phyloP scores from a whole-genome alignment of 1,284 basidiomycete species.

The Naganishia liquefaciens region DNA sequence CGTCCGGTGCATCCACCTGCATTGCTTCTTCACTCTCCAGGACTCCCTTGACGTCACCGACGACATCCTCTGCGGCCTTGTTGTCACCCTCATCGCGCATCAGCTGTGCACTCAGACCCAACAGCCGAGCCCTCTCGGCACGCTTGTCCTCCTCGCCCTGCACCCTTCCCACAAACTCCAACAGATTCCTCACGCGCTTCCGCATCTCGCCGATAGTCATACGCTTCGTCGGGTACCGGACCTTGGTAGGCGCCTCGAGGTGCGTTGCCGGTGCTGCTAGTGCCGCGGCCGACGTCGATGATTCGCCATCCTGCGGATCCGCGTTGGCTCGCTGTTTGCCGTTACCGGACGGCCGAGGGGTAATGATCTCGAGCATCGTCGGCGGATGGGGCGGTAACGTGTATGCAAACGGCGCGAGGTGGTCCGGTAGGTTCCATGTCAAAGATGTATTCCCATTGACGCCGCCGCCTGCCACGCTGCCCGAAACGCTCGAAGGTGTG shows the following conservation, averaged over 20 bases:
- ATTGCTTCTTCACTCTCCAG: not conserved
- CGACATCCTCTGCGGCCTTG: conserved; percentile 23
- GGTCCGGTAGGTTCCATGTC: conserved; percentile 90
- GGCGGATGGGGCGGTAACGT: conserved; percentile 77
- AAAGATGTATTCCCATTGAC: conserved; percentile 31
- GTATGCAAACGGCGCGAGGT: conserved; percentile 80
- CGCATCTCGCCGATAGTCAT: conserved; percentile 96
- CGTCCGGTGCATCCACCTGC: conserved; percentile 22
- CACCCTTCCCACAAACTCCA: conserved; percentile 72
- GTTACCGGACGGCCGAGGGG: conserved; percentile 40
- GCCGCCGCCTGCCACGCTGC: conserved; percentile 8
- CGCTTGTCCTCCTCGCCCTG: conserved; percentile 75
- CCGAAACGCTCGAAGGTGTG: conserved; percentile 25
- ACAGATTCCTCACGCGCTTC: conserved; percentile 84
- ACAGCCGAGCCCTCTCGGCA: conserved; percentile 65
- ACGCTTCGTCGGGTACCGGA: conserved; percentile 90
- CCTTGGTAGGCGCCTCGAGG: conserved; percentile 82
- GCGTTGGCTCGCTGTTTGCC: conserved; percentile 19
- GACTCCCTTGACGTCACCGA: not conserved
- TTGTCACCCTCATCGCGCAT: conserved; percentile 21
- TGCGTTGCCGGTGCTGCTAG: conserved; percentile 51
- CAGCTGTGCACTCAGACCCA: conserved; percentile 55
- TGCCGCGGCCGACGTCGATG: too few species aligned
- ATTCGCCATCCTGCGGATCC: conserved; percentile 36
- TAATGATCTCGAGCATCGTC: conserved; percentile 70